Evolutionary conservation across 495 filamentous ascomycete genomes (phyloP).

Genomic region (Penicillium diatomitis): DNA sequence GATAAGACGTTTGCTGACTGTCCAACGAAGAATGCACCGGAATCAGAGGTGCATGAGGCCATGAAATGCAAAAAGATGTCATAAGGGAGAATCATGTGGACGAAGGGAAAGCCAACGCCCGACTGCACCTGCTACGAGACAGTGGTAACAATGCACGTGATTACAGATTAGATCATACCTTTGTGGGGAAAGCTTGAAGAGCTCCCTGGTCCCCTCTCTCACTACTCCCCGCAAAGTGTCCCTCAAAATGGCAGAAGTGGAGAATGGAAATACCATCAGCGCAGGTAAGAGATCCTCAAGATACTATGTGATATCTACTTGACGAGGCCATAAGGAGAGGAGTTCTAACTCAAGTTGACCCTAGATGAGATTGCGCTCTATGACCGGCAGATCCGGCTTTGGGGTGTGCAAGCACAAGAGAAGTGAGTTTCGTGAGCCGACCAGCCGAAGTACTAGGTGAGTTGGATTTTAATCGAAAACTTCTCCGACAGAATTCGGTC

Average conservation of each 20-base stretch:
- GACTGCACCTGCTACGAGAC: neutral
- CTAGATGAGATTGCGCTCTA: slow-evolving; percentile 95
- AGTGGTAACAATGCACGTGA: slow-evolving; percentile 11
- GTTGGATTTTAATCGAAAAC: too few species aligned
- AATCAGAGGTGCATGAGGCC: neutral
- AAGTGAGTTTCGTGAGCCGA: slow-evolving; percentile 35
- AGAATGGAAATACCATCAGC: slow-evolving; percentile 38
- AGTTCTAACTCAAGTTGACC: neutral
- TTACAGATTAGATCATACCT: slow-evolving; percentile 22
- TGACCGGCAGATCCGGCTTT: slow-evolving; percentile 95
- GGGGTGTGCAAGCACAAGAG: slow-evolving; percentile 91
- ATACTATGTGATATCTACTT: neutral
- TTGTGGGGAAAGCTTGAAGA: slow-evolving; percentile 12
- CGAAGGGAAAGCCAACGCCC: neutral
- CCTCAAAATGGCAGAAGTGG: slow-evolving; percentile 22
- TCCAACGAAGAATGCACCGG: neutral
- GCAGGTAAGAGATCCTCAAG: slow-evolving; percentile 30
- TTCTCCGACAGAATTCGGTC: slow-evolving; percentile 40
- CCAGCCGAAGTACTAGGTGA: too few species aligned
- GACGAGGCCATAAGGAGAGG: too few species aligned
- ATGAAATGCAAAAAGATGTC: neutral
- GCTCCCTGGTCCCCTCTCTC: neutral
- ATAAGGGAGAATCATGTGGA: neutral
- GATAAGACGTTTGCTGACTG: too few species aligned
- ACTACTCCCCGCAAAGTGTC: neutral